Evolutionary conservation across 139 green algal genomes (phyloP).

Genomic region (Haematococcus sp.): DNA sequence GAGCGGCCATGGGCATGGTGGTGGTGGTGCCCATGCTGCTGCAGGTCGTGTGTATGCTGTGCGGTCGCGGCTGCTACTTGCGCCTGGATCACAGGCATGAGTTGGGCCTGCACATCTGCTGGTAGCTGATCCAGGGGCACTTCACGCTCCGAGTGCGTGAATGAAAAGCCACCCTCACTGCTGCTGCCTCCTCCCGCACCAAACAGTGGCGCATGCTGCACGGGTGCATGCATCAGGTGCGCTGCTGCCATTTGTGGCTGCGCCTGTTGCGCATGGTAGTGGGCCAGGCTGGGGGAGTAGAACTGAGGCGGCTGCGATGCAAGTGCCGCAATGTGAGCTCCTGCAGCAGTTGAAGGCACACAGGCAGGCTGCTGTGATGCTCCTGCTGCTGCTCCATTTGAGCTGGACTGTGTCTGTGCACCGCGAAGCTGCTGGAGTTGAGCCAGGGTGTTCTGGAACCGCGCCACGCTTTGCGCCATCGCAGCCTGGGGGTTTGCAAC

Average conservation of each 20-base stretch:
- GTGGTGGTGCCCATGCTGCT: background rate
- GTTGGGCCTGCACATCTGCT: background rate
- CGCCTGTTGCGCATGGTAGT: background rate
- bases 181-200: background rate
- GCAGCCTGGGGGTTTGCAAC: too few species aligned
- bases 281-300: background rate
- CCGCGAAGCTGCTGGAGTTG: too few species aligned
- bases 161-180: conserved; percentile 17
- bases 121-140: conserved; percentile 18
- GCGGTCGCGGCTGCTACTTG: too few species aligned
- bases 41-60: background rate
- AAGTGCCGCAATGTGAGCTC: background rate
- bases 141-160: conserved; percentile 20
- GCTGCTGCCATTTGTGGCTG: background rate
- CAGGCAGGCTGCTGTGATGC: background rate
- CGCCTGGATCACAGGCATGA: background rate
- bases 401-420: too few species aligned
- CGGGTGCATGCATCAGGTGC: background rate
- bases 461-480: too few species aligned
- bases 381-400: background rate
- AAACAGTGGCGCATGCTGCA: conserved; percentile 6
- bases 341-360: background rate
- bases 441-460: too few species aligned
- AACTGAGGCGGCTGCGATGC: background rate
- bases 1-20: background rate